A percentile compares a stretch with the other conserved stretches of the same genome.
Evolutionary conservation across 805 yeast genomes (phyloP).

Genomic region (Hanseniaspora guilliermondii): DNA sequence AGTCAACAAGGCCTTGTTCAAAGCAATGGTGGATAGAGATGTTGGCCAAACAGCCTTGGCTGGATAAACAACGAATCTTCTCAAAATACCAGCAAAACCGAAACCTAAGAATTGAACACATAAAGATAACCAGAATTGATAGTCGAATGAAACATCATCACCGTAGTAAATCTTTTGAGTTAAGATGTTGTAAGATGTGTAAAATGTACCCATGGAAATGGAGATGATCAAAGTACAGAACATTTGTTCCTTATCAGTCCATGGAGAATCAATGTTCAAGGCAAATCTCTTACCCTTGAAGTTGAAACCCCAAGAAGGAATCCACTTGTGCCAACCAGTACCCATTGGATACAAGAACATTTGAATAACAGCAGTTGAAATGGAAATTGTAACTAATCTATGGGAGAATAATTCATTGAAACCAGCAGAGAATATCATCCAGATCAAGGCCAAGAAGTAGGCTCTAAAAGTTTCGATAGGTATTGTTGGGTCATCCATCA

Average conservation of each 20-base stretch:
- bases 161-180: slow-evolving; percentile 26
- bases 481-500: slow-evolving; percentile 34
- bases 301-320: slow-evolving; percentile 38
- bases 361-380: slow-evolving; percentile 35
- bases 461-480: slow-evolving; percentile 40
- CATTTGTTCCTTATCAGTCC: slow-evolving; percentile 56
- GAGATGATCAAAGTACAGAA: slow-evolving; percentile 38
- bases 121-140: slow-evolving; percentile 38
- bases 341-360: slow-evolving; percentile 38
- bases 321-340: slow-evolving; percentile 28
- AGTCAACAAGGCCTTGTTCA: slow-evolving; percentile 40
- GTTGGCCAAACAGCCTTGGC: slow-evolving; percentile 55
- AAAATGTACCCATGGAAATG: slow-evolving; percentile 28
- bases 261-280: slow-evolving; percentile 48
- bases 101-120: slow-evolving; percentile 56
- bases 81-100: slow-evolving; percentile 50
- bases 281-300: slow-evolving; percentile 31
- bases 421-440: slow-evolving; percentile 43
- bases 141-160: slow-evolving; percentile 32
- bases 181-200: slow-evolving; percentile 30
- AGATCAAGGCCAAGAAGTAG: slow-evolving; percentile 30
- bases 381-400: slow-evolving; percentile 40
- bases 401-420: slow-evolving; percentile 47
- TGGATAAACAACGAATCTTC: slow-evolving; percentile 48
- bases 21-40: slow-evolving; percentile 44